Percentiles rank a stretch among this genome's conserved stretches.
phyloP scores from a whole-genome alignment of 768 basidiomycete genomes.

The Collybiopsis luxurians region DNA sequence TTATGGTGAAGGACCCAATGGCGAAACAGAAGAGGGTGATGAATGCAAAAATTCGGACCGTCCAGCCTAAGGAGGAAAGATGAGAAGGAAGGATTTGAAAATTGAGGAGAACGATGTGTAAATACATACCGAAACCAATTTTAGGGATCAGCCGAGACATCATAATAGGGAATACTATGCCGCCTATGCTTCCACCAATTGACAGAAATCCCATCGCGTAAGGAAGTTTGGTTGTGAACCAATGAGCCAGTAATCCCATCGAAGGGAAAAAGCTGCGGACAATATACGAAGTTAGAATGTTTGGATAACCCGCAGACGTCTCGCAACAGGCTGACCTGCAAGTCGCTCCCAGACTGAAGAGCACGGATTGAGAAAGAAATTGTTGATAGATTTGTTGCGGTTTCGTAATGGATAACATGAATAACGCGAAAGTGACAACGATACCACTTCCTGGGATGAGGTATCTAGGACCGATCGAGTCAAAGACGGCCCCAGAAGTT shows the following conservation, averaged over 20 bases:
- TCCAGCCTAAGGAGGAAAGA: constrained; percentile 21
- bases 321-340: constrained; percentile 8
- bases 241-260: constrained; percentile 29
- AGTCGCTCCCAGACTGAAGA: constrained; percentile 12
- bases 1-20: constrained; percentile 19
- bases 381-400: constrained; percentile 19
- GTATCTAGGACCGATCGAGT: constrained; percentile 10
- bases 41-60: constrained; percentile 21
- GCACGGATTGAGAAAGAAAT: constrained; percentile 17
- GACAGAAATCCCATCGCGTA: constrained; percentile 32
- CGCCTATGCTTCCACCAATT: constrained; percentile 26
- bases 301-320: no score
- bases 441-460: constrained; percentile 14
- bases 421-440: constrained; percentile 13
- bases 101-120: no score
- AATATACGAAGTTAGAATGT: not conserved
- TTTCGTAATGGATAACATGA: constrained; percentile 20
- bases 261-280: constrained; percentile 28
- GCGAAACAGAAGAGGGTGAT: constrained; percentile 17
- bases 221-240: constrained; percentile 26
- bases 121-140: constrained; percentile 17
- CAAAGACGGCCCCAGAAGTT: constrained; percentile 11
- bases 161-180: constrained; percentile 28
- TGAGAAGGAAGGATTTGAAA: no score
- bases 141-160: constrained; percentile 13